Evolutionary conservation across 2,329 filamentous ascomycete species (phyloP).

Genomic region (Sclerotinia glacialis): DNA sequence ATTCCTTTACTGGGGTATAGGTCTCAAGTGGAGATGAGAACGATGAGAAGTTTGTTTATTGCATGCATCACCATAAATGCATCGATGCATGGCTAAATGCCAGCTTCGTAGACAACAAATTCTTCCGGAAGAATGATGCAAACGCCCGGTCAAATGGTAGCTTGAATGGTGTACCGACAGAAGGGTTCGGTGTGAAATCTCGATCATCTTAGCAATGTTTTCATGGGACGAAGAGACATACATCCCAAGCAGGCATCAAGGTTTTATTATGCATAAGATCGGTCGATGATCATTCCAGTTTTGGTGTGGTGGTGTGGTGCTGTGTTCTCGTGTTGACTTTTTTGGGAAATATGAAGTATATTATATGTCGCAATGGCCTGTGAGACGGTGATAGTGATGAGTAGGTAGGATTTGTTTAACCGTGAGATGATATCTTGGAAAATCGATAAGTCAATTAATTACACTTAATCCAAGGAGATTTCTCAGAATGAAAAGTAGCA

Average conservation of each 20-base stretch:
- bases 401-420: not conserved
- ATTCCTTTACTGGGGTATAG: constrained; percentile 9
- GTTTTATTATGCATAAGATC: constrained; percentile 17
- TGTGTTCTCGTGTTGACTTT: constrained; percentile 11
- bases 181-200: constrained; percentile 23
- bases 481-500: not conserved
- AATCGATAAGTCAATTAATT: not conserved
- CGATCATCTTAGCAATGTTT: constrained; percentile 20
- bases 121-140: constrained; percentile 8
- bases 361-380: not conserved
- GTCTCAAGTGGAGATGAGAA: constrained; percentile 1
- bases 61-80: constrained; percentile 6
- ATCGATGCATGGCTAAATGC: constrained; percentile 16
- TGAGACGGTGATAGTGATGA: constrained; percentile 6
- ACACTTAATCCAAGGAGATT: not conserved
- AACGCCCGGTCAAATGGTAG: constrained; percentile 11
- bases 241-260: constrained; percentile 16
- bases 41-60: constrained; percentile 4
- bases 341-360: constrained; percentile 14
- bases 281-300: constrained; percentile 16
- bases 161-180: constrained; percentile 22
- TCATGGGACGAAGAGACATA: constrained; percentile 2
- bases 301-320: not conserved
- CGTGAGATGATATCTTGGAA: not conserved
- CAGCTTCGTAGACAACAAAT: not conserved